phyloP scores from a whole-genome alignment of 192 early-diverging fungal species.

The Linnemannia schmuckeri region DNA sequence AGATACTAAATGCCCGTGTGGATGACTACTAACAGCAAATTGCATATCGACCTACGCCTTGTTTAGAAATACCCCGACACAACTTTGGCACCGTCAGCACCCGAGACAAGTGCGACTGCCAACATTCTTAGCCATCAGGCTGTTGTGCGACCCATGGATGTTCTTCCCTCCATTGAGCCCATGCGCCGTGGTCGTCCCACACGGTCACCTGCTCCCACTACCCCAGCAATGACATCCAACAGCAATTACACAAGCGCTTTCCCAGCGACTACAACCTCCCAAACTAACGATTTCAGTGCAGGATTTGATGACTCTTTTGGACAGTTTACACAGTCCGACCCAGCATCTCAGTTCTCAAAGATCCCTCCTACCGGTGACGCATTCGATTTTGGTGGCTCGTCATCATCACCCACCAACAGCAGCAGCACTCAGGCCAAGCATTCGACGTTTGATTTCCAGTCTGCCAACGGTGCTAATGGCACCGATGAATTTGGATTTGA shows the following conservation, averaged over 20 bases:
- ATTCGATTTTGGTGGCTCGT: constrained; percentile 41
- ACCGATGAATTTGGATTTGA: constrained; percentile 44
- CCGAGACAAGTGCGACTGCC: constrained; percentile 46
- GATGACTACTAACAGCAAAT: background rate
- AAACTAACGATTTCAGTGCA: constrained; percentile 18
- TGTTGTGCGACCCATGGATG: constrained; percentile 51
- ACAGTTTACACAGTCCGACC: constrained; percentile 29
- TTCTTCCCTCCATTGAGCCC: constrained; percentile 73
- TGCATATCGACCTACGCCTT: background rate
- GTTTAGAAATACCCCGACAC: constrained; percentile 52
- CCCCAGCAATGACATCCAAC: background rate
- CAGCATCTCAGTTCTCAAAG: constrained; percentile 44
- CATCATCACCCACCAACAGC: constrained; percentile 1
- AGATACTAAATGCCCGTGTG: background rate
- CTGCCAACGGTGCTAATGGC: constrained; percentile 10
- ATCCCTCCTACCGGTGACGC: constrained; percentile 29
- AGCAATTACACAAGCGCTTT: background rate
- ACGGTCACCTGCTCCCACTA: constrained; percentile 30
- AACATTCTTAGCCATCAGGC: constrained; percentile 45
- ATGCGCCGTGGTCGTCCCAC: constrained; percentile 95
- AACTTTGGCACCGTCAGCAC: constrained; percentile 9
- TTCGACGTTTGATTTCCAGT: constrained; percentile 30
- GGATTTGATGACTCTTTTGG: constrained; percentile 56
- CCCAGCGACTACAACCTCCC: constrained; percentile 1
- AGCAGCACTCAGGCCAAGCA: constrained; percentile 16